These are phyloP conservation scores for Hondaea fermentalgiana DNA, from an alignment of 108 stramenopile species.

Conservation along the genomic window DNA sequence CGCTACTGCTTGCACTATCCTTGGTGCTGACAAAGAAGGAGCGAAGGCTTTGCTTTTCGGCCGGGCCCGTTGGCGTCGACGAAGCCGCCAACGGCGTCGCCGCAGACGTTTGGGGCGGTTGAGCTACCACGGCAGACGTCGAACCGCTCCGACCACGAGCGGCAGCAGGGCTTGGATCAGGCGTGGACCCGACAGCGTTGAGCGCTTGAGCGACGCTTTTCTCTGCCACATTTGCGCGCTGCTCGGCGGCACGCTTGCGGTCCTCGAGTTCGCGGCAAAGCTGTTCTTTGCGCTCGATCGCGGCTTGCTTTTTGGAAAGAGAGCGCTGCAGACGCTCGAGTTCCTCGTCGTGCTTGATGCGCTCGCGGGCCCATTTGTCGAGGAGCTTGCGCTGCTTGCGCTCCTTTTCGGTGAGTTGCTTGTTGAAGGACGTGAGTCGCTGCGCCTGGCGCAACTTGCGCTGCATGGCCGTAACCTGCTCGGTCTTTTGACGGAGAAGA, in stretches of 20 bases:
- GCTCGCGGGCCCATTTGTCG: slow-evolving; percentile 9
- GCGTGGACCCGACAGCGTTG: too few relatives aligned
- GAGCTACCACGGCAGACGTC: background rate
- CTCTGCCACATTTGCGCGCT: background rate
- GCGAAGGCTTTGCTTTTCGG: background rate
- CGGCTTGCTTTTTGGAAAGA: background rate
- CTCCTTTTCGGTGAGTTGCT: slow-evolving; percentile 11
- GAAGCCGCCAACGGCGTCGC: background rate
- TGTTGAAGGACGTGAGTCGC: background rate
- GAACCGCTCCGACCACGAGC: background rate
- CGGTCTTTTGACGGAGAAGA: slow-evolving; percentile 20
- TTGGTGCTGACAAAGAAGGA: background rate
- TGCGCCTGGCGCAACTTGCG: slow-evolving; percentile 4
- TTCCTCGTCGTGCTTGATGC: slow-evolving; percentile 3
- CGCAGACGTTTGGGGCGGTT: background rate
- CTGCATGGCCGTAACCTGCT: slow-evolving; percentile 19
- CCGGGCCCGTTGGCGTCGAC: background rate
- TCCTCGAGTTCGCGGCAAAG: slow-evolving; percentile 10
- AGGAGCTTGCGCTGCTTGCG: slow-evolving; percentile 14
- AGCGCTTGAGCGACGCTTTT: background rate
- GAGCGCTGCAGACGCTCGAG: slow-evolving; percentile 11
- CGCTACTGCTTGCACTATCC: background rate
- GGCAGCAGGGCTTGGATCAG: background rate
- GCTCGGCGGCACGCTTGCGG: background rate
- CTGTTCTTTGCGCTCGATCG: background rate